Conservation (phyloP, 1,284 basidiomycete species). For the Moesziomyces parantarcticus region DNA sequence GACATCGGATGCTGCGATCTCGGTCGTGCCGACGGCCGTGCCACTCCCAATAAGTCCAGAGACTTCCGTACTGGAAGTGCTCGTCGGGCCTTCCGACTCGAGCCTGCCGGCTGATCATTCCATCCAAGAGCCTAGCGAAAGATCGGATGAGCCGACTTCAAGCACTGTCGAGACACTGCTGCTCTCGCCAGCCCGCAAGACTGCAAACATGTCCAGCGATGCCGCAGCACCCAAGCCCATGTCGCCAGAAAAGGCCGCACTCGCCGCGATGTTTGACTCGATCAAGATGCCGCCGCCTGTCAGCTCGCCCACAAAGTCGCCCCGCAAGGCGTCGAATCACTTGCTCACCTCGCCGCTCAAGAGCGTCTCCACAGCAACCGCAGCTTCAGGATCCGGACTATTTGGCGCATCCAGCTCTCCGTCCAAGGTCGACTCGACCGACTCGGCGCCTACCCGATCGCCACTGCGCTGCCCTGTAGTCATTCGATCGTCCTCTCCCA, state of each 20-base stretch:
- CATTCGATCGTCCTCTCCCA: conserved; percentile 30
- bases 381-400: background rate
- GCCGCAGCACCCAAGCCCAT: conserved; percentile 31
- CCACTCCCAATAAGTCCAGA: conserved; percentile 25
- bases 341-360: conserved; percentile 16
- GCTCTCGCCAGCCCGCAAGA: conserved; percentile 18
- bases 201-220: background rate
- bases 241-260: conserved; percentile 43
- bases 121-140: too few species aligned
- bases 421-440: conserved; percentile 22
- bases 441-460: conserved; percentile 25
- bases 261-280: conserved; percentile 47
- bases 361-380: conserved; percentile 5
- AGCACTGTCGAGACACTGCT: background rate
- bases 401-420: conserved; percentile 7
- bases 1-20: background rate
- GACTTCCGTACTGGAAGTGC: conserved; percentile 1
- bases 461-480: conserved; percentile 22
- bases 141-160: too few species aligned
- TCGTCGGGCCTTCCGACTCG: too few species aligned
- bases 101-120: too few species aligned
- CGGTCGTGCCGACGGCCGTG: conserved; percentile 2
- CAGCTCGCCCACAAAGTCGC: conserved; percentile 38
- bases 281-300: conserved; percentile 41
- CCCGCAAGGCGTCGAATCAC: conserved; percentile 32